phyloP scores from a whole-genome alignment of 1,284 basidiomycete species.

The Boletellus dicymbophilus region DNA sequence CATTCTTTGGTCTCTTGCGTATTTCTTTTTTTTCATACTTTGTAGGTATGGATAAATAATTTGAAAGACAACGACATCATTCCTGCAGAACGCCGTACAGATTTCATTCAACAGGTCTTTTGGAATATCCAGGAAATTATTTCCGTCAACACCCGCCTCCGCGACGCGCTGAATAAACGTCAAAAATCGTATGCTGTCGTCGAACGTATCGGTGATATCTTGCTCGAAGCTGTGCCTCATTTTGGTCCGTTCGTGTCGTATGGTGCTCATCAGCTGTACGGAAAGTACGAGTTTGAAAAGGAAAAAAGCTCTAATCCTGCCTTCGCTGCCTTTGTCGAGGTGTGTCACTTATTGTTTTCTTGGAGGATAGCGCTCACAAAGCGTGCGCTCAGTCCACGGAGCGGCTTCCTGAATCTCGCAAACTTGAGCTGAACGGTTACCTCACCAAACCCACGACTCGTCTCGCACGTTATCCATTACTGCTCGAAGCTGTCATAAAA shows the following conservation, averaged over 20 bases:
- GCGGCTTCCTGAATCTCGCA: constrained; percentile 91
- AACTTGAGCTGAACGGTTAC: constrained; percentile 97
- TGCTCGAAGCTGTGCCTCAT: constrained; percentile 86
- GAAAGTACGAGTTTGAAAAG: constrained; percentile 99
- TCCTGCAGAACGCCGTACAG: constrained; percentile 73
- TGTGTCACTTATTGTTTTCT: constrained; percentile 37
- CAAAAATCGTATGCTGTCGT: constrained; percentile 96
- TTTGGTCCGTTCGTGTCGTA: constrained; percentile 95
- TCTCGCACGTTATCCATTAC: constrained; percentile 92
- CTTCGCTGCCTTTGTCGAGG: constrained; percentile 98
- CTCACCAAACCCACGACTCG: constrained; percentile 98
- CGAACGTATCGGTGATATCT: constrained; percentile 90
- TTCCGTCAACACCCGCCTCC: constrained; percentile 85
- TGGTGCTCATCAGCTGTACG: constrained; percentile 96
- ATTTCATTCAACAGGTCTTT: constrained; percentile 95
- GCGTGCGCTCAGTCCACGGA: constrained; percentile 71
- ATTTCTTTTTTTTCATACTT: constrained; percentile 2
- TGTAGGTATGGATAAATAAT: constrained; percentile 88
- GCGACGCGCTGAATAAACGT: constrained; percentile 93
- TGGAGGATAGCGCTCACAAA: constrained; percentile 5
- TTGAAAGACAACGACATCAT: constrained; percentile 80
- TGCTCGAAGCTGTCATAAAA: constrained; percentile 92
- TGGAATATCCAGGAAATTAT: constrained; percentile 98
- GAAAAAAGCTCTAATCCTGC: constrained; percentile 92
- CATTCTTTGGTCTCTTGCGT: constrained; percentile 1